phyloP scores from a whole-genome alignment of 768 basidiomycete genomes.

The Xerocomellus amylosporus region DNA sequence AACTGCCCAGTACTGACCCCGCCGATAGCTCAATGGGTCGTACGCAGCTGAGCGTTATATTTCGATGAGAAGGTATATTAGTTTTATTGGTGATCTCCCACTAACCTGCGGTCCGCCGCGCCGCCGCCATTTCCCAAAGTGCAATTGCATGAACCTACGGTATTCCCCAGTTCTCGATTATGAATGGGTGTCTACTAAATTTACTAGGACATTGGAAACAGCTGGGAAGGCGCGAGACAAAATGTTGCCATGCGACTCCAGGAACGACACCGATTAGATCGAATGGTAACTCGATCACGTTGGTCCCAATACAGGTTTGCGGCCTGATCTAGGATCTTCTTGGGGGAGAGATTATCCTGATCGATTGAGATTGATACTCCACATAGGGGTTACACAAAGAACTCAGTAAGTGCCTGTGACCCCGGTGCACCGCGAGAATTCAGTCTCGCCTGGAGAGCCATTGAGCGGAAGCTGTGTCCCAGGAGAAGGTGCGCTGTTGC shows the following conservation, averaged over 20 bases:
- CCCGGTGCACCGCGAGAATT: constrained; percentile 5
- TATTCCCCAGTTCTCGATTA: not conserved
- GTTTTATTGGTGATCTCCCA: not conserved
- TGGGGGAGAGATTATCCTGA: constrained; percentile 3
- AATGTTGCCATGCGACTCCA: not conserved
- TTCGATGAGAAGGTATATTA: not conserved
- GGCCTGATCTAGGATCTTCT: not conserved
- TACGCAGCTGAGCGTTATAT: not conserved
- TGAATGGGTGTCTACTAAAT: not conserved
- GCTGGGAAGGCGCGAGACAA: constrained; percentile 1
- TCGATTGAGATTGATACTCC: not conserved
- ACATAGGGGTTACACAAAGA: not conserved
- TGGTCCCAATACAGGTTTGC: not conserved
- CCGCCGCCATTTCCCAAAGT: not conserved
- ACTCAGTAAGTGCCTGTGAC: constrained; percentile 3
- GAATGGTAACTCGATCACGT: not conserved
- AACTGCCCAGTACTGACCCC: not conserved
- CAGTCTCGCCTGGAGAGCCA: too few species aligned
- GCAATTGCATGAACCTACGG: not conserved
- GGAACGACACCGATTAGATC: not conserved
- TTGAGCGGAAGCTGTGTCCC: constrained; percentile 6
- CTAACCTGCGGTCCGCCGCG: not conserved
- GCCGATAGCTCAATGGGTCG: not conserved
- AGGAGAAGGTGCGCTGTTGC: not conserved
- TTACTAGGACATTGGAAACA: not conserved